These are phyloP conservation scores for Pythium dissotocum DNA, from an alignment of 352 stramenopile genomes.

Conservation along the genomic window DNA sequence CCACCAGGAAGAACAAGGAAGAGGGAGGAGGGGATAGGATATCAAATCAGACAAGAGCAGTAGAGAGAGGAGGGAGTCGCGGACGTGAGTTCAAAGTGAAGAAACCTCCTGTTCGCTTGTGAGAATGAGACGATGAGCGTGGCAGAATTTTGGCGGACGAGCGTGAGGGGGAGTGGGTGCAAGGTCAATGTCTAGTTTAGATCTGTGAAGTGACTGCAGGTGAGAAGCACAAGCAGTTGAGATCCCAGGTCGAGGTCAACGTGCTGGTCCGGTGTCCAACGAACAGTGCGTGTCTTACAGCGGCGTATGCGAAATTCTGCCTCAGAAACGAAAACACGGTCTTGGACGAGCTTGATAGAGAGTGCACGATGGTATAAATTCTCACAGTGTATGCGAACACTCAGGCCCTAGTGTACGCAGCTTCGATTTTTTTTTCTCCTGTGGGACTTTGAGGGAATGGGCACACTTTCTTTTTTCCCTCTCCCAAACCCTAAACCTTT, in stretches of 20 bases:
- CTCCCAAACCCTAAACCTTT: conserved; percentile 11
- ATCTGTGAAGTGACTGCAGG: background rate
- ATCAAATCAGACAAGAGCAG: conserved; percentile 11
- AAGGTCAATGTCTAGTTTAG: background rate
- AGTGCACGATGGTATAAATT: conserved; percentile 7
- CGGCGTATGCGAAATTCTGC: background rate
- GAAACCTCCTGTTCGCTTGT: conserved; percentile 7
- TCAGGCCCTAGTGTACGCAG: conserved; percentile 5
- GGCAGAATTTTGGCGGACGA: background rate
- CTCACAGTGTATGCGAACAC: conserved; percentile 5
- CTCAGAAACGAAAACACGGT: background rate
- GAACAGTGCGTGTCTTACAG: background rate
- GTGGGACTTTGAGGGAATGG: conserved; percentile 21
- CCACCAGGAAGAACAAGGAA: conserved; percentile 2
- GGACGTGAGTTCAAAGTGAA: background rate
- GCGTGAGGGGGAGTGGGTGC: background rate
- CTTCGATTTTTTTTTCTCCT: conserved; percentile 26
- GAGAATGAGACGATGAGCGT: conserved; percentile 22
- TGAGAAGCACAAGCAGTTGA: background rate
- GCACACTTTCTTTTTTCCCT: conserved; percentile 33
- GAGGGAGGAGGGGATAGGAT: conserved; percentile 5
- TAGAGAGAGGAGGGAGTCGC: background rate
- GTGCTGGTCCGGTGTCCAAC: background rate
- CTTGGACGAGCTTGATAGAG: background rate
- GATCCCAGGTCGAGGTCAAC: background rate